Conservation (phyloP, 1,284 basidiomycete species). For the Pyrrhoderma lamaoense region DNA sequence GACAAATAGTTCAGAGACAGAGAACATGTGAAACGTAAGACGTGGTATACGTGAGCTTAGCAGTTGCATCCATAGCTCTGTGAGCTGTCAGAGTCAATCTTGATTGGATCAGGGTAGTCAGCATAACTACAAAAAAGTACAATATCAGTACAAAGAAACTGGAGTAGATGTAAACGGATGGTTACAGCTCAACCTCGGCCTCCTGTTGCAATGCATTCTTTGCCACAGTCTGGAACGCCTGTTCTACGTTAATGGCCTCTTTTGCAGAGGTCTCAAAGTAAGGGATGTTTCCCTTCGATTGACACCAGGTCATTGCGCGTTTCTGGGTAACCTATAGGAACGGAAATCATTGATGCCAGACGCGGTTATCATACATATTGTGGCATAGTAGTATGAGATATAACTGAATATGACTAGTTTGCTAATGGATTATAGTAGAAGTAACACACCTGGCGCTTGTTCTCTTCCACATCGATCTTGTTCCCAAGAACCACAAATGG, state of each 20-base stretch:
- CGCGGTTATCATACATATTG: too few species aligned
- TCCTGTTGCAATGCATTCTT: constrained; percentile 98
- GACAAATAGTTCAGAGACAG: not conserved
- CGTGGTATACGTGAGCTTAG: constrained; percentile 32
- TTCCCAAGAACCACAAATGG: constrained; percentile 98
- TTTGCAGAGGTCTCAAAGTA: constrained; percentile 99
- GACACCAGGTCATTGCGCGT: constrained; percentile 99
- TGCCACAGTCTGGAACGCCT: constrained; percentile 98
- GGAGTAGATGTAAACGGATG: not conserved
- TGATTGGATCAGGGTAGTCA: constrained; percentile 98
- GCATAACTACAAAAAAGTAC: constrained; percentile 53
- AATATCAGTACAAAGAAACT: constrained; percentile 1
- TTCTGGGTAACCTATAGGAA: constrained; percentile 87
- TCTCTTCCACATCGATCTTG: constrained; percentile 99
- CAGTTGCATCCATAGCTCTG: constrained; percentile 94
- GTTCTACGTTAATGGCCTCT: constrained; percentile 99
- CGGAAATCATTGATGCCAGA: not conserved
- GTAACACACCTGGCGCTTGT: constrained; percentile 83
- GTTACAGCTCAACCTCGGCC: constrained; percentile 88
- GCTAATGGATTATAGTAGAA: not conserved
- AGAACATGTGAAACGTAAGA: not conserved
- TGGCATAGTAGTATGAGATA: constrained; percentile 6
- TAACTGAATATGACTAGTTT: not conserved
- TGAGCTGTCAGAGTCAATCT: constrained; percentile 88
- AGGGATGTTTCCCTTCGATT: constrained; percentile 98